phyloP scores from a whole-genome alignment of 331 rosid genomes.

The Rhamnella rubrinervis region DNA sequence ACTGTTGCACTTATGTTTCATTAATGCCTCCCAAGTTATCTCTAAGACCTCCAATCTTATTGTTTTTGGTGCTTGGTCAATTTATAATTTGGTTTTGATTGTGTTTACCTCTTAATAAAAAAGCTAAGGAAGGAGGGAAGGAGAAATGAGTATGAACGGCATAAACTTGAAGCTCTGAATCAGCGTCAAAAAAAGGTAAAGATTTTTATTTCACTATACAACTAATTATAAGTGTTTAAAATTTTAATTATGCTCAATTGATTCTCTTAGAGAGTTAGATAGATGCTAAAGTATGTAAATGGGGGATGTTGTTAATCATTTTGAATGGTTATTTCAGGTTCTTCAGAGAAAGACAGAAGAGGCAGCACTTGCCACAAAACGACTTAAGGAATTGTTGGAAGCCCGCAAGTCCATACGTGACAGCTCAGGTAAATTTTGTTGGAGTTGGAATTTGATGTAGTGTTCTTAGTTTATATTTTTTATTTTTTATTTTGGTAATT shows the following conservation, averaged over 20 bases:
- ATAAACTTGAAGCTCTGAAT: conserved; percentile 79
- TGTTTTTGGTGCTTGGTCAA: neutral
- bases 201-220: too few species aligned
- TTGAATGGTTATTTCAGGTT: conserved; percentile 46
- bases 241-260: too few species aligned
- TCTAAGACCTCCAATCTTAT: conserved; percentile 12
- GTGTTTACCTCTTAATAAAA: conserved; percentile 17
- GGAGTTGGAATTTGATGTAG: neutral
- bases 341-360: conserved; percentile 87
- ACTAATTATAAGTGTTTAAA: too few species aligned
- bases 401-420: conserved; percentile 68
- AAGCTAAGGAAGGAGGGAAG: conserved; percentile 91
- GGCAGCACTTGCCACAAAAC: conserved; percentile 69
- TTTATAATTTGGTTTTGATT: conserved; percentile 16
- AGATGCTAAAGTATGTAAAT: neutral
- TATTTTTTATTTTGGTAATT: neutral
- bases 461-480: too few species aligned
- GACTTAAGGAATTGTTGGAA: conserved; percentile 70
- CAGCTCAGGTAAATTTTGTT: conserved; percentile 42
- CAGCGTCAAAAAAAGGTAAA: conserved; percentile 78
- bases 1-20: too few species aligned
- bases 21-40: too few species aligned
- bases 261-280: neutral
- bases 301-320: conserved; percentile 3
- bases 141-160: conserved; percentile 72